Percentiles rank a stretch among this genome's conserved stretches.
Evolutionary conservation across 1,284 basidiomycete genomes (phyloP).

Genomic region (Peniophora sp.): DNA sequence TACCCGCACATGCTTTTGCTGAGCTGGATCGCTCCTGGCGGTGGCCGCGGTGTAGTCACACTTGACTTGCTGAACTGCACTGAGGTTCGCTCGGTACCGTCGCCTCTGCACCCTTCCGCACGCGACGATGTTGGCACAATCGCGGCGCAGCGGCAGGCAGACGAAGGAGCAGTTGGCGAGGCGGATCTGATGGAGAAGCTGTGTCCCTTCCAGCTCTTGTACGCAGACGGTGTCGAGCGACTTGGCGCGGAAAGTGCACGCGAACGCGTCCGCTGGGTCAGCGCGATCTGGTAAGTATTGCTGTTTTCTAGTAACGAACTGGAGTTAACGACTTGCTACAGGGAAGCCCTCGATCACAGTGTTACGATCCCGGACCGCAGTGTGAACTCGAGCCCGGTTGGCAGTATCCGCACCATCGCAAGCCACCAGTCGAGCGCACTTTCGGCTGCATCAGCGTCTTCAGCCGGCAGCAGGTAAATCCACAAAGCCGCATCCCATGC

Average conservation of each 20-base stretch:
- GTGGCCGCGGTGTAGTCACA: constrained; percentile 73
- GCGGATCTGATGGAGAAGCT: constrained; percentile 51
- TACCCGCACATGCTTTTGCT: constrained; percentile 75
- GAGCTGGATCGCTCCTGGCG: constrained; percentile 74
- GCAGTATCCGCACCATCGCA: constrained; percentile 61
- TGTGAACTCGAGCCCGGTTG: constrained; percentile 55
- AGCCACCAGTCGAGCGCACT: constrained; percentile 35
- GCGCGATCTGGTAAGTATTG: constrained; percentile 67
- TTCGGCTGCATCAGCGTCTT: constrained; percentile 30
- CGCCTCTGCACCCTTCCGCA: constrained; percentile 69
- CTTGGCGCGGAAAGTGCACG: constrained; percentile 76
- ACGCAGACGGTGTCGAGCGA: constrained; percentile 80
- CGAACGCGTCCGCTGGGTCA: constrained; percentile 83
- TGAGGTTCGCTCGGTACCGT: constrained; percentile 73
- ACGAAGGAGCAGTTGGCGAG: constrained; percentile 35
- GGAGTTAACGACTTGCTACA: constrained; percentile 21
- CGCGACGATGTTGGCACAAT: constrained; percentile 78
- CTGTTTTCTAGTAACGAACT: not conserved
- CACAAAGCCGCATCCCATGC: constrained; percentile 65
- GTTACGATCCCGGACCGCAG: constrained; percentile 43
- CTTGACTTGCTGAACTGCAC: constrained; percentile 79
- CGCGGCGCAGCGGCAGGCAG: constrained; percentile 58
- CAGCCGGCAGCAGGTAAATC: constrained; percentile 39
- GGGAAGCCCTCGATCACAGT: constrained; percentile 54
- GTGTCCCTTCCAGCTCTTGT: constrained; percentile 83